A percentile compares a stretch with the other conserved stretches of the same genome.
Evolutionary conservation across 371 early-diverging fungal genomes (phyloP).

Genomic region (Batkoa obscura): DNA sequence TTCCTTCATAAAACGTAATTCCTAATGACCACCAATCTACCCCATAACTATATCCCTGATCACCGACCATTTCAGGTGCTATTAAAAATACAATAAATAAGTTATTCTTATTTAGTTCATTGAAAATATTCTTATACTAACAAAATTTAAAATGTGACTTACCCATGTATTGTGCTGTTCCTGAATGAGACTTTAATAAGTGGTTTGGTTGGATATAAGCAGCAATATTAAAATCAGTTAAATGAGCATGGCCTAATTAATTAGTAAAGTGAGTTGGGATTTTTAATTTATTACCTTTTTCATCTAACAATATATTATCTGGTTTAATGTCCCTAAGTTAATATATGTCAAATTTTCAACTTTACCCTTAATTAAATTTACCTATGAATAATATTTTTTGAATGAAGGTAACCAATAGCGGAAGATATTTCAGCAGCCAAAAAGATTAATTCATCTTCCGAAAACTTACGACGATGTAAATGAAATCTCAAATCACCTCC

Average conservation of each 20-base stretch:
- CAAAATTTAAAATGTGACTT: conserved; percentile 10
- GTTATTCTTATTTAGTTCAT: background rate
- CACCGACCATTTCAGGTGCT: conserved; percentile 65
- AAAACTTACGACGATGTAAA: conserved; percentile 36
- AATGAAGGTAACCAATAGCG: conserved; percentile 57
- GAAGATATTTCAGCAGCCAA: conserved; percentile 58
- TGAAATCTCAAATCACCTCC: conserved; percentile 75
- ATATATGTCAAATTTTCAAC: background rate
- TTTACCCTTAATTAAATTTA: conserved; percentile 6
- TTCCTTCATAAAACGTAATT: conserved; percentile 50
- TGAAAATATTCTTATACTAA: background rate
- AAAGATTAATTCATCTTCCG: conserved; percentile 49
- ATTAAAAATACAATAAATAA: conserved; percentile 6
- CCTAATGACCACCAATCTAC: conserved; percentile 90
- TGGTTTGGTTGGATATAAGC: conserved; percentile 30
- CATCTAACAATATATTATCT: conserved; percentile 66
- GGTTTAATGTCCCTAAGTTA: conserved; percentile 54
- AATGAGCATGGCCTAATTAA: conserved; percentile 33
- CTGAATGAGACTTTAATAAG: conserved; percentile 40
- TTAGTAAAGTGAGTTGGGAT: background rate
- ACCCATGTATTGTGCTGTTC: conserved; percentile 61
- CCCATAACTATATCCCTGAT: conserved; percentile 45
- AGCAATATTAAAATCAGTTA: conserved; percentile 68
- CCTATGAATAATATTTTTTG: conserved; percentile 56
- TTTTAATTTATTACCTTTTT: conserved; percentile 16